These are phyloP conservation scores for Ogataea parapolymorpha DNA, from an alignment of 805 yeast species.

Conservation along the genomic window DNA sequence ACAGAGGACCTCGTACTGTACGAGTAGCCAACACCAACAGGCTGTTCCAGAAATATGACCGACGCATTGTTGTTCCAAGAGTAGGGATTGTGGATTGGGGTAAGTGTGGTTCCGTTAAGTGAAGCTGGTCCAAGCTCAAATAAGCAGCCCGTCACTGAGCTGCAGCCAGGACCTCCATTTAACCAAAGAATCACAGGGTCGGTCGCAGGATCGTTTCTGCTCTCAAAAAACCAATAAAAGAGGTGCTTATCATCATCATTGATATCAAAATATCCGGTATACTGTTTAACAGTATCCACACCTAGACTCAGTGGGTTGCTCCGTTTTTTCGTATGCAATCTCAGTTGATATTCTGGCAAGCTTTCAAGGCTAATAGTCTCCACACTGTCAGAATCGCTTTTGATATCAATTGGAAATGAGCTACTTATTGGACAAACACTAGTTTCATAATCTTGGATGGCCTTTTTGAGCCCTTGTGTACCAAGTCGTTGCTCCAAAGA, in stretches of 20 bases:
- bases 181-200: conserved; percentile 89
- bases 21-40: conserved; percentile 80
- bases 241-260: conserved; percentile 67
- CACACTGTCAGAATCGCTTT: background rate
- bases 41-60: conserved; percentile 84
- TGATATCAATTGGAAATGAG: conserved; percentile 7
- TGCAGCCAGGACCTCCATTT: conserved; percentile 95
- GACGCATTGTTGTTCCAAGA: conserved; percentile 86
- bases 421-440: conserved; percentile 12
- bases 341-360: conserved; percentile 24
- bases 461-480: conserved; percentile 2
- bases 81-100: conserved; percentile 67
- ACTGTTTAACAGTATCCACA: conserved; percentile 77
- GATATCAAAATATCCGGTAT: conserved; percentile 81
- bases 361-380: conserved; percentile 12
- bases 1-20: conserved; percentile 48
- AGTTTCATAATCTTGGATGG: conserved; percentile 8
- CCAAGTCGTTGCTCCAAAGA: conserved; percentile 11
- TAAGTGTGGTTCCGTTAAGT: conserved; percentile 50
- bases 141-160: conserved; percentile 81
- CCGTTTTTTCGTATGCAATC: conserved; percentile 15
- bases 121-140: conserved; percentile 84
- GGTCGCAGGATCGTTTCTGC: conserved; percentile 80
- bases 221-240: conserved; percentile 79
- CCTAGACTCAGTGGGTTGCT: conserved; percentile 64